Evolutionary conservation across 495 filamentous ascomycete species (phyloP), one percentile per base, ranked within the genome.

Genomic region (Friedmanniomyces endolithicus): DNA sequence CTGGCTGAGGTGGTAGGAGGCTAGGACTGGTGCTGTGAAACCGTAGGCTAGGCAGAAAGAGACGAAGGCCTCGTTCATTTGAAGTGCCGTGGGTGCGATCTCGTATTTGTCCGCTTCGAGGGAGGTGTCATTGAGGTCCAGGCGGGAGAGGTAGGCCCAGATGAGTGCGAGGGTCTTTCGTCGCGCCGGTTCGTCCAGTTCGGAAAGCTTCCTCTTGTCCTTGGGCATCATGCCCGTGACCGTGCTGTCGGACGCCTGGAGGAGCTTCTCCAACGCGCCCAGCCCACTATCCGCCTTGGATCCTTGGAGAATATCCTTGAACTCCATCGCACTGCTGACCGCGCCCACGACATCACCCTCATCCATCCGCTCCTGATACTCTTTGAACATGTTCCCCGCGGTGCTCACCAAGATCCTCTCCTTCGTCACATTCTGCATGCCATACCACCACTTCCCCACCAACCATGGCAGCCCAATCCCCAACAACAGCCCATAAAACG

Each of bases 391-490:
- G 53, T 87, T 86, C 62, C 92, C 92, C 53, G 92, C 89, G 67
- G 85, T 96, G 60, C 88, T 86, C 52, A 94, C 82, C 35, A 94
- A 75, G 29, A 97, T 85, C 58, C 84, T 84, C 71, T 98, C 92
- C 69, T 87, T 92, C 19, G 92, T 96, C 65, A 87, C 77, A 46
- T 83, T 77, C 66, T 95, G 88, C 7, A 88, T 94, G 50, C 92
- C 92, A 67, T 97, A 98, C 92, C 92, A 98, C 92, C 92, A 98
- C 33, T 83, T 85, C 24, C 92, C 92, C 35, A 97, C 94, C 47
- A 94, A 75, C 65, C 95, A 98, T 12, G 92, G 92, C 43, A 98
- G 70, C 40, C 95, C 71, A 29, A 96, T 86, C 48, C 90, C 94
- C 34, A 98, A 78, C 35, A 96, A 73, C 40, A 78, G 69, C 11